phyloP scores from a whole-genome alignment of 768 basidiomycete species.

The Kwoniella heveanensis region DNA sequence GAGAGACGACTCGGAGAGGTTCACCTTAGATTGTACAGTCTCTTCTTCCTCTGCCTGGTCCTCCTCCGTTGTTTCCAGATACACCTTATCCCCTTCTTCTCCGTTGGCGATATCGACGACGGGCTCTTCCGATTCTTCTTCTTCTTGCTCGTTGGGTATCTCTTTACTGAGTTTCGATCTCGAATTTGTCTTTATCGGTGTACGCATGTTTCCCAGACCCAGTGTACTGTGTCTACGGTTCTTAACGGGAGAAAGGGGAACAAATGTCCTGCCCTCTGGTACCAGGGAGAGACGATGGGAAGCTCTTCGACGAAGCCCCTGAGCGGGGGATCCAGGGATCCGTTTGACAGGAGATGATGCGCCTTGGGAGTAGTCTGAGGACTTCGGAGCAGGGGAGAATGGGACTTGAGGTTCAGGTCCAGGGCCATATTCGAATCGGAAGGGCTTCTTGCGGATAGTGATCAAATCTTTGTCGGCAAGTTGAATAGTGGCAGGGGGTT shows the following conservation, averaged over 20 bases:
- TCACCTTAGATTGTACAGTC: conserved; percentile 5
- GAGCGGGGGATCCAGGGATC: conserved; percentile 10
- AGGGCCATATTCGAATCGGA: conserved; percentile 51
- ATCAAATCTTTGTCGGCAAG: conserved; percentile 45
- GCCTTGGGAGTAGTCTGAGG: not conserved
- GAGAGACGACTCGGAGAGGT: not conserved
- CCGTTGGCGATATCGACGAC: conserved; percentile 36
- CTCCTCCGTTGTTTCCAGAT: conserved; percentile 42
- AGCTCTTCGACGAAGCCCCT: conserved; percentile 23
- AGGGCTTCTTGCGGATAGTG: conserved; percentile 50
- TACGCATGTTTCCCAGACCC: conserved; percentile 23
- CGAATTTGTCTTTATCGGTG: not conserved
- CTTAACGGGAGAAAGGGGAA: conserved; percentile 44
- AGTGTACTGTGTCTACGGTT: conserved; percentile 33
- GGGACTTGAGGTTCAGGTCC: not conserved
- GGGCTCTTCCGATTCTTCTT: conserved; percentile 20
- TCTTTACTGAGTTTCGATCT: conserved; percentile 25
- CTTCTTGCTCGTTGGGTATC: conserved; percentile 12
- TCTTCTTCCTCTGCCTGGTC: conserved; percentile 19
- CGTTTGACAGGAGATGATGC: conserved; percentile 2
- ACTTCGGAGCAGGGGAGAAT: conserved; percentile 22
- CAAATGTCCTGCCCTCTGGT: conserved; percentile 40
- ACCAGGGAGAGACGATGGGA: conserved; percentile 46
- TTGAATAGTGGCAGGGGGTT: conserved; percentile 26
- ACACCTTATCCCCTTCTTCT: conserved; percentile 48